These are phyloP conservation scores for Flaveria linearis DNA, from an alignment of 129 eudicot genomes.

Conservation along the genomic window DNA sequence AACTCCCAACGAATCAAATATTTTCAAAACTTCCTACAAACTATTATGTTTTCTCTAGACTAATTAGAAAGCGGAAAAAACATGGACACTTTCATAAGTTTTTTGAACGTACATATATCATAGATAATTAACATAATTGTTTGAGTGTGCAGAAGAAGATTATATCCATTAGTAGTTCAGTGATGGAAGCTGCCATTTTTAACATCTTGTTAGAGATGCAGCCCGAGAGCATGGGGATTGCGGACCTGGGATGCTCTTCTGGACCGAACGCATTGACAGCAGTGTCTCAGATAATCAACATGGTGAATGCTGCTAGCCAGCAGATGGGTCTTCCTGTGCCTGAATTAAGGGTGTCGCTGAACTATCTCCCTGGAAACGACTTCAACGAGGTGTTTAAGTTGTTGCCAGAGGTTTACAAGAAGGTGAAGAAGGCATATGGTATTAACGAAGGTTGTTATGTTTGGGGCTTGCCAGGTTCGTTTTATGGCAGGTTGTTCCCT, in stretches of 20 bases:
- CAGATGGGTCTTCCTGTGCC: slow-evolving; percentile 33
- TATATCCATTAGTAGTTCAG: slow-evolving; percentile 38
- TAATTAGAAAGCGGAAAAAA: no score
- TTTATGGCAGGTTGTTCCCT: slow-evolving; percentile 52
- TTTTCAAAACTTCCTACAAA: no score
- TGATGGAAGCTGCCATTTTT: slow-evolving; percentile 38
- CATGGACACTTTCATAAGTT: neutral
- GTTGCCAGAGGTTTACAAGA: slow-evolving; percentile 34
- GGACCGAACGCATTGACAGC: slow-evolving; percentile 52
- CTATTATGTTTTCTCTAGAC: no score
- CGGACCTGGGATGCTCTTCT: slow-evolving; percentile 75
- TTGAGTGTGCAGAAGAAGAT: slow-evolving; percentile 46
- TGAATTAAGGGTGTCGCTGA: slow-evolving; percentile 47
- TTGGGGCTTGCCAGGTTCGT: slow-evolving; percentile 50
- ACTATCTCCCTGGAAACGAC: slow-evolving; percentile 52
- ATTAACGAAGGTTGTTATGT: slow-evolving; percentile 36
- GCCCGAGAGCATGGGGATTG: slow-evolving; percentile 62
- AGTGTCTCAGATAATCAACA: slow-evolving; percentile 40
- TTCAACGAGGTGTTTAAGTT: slow-evolving; percentile 40
- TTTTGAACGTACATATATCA: neutral
- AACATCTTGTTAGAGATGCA: slow-evolving; percentile 26
- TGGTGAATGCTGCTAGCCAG: slow-evolving; percentile 12
- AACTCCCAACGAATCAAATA: no score
- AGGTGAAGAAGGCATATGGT: slow-evolving; percentile 36
- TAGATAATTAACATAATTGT: neutral